Conservation (phyloP, 139 green algal genomes). For the Chlorella sp. region DNA sequence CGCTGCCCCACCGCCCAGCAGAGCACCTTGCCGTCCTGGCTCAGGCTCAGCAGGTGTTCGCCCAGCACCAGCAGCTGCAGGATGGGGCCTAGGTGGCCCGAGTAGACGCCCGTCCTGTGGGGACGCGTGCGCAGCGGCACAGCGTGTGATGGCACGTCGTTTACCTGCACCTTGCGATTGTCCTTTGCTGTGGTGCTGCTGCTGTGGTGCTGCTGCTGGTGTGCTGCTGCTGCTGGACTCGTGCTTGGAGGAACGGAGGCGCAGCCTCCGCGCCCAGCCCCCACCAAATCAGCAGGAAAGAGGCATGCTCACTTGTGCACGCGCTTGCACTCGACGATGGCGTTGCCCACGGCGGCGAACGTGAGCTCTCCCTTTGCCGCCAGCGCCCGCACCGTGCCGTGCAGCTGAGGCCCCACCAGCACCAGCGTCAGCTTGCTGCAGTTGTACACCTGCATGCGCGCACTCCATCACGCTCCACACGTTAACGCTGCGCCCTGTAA, state of each 20-base stretch:
- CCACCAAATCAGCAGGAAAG: too few species aligned
- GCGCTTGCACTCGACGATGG: conserved; percentile 68
- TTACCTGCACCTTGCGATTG: too few species aligned
- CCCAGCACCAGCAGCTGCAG: conserved; percentile 77
- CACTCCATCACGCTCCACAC: too few species aligned
- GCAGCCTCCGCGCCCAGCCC: too few species aligned
- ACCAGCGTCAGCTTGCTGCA: conserved; percentile 70
- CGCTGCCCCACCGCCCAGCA: not conserved
- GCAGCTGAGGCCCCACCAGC: conserved; percentile 77
- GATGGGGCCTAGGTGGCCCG: not conserved
- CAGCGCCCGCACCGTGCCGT: conserved; percentile 60
- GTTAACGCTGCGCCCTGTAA: too few species aligned
- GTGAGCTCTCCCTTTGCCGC: conserved; percentile 74
- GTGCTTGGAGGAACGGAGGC: too few species aligned
- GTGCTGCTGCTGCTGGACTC: too few species aligned
- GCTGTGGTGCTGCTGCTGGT: too few species aligned
- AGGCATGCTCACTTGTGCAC: conserved; percentile 40
- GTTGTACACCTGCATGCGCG: conserved; percentile 91
- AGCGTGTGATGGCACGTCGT: too few species aligned
- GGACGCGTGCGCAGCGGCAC: too few species aligned
- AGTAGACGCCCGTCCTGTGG: conserved; percentile 6
- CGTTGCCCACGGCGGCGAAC: conserved; percentile 67
- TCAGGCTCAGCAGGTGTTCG: conserved; percentile 71
- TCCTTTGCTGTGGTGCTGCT: too few species aligned
- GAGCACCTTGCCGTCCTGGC: not conserved